phyloP scores from a whole-genome alignment of 2,329 filamentous ascomycete species.

The Lasiodiplodia sp. region DNA sequence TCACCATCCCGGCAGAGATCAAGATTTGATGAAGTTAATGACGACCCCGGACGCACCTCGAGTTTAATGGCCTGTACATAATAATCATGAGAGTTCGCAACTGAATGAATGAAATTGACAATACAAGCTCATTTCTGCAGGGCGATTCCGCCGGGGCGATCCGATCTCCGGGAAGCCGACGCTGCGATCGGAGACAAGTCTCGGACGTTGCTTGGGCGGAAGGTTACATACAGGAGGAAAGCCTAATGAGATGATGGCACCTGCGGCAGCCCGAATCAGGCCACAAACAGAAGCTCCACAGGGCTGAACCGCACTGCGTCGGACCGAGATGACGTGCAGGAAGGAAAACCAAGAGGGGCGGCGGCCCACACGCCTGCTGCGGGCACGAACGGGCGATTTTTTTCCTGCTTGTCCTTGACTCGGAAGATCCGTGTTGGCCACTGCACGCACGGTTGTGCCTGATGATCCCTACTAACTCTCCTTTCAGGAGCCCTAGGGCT shows the following conservation, averaged over 20 bases:
- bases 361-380: slow-evolving; percentile 3
- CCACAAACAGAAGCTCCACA: slow-evolving; percentile 18
- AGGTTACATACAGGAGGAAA: slow-evolving; percentile 6
- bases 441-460: slow-evolving; percentile 14
- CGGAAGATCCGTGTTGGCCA: slow-evolving; percentile 19
- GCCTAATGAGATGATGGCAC: slow-evolving; percentile 5
- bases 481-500: slow-evolving; percentile 9
- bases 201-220: background rate
- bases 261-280: slow-evolving; percentile 7
- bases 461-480: slow-evolving; percentile 17
- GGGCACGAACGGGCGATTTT: slow-evolving; percentile 16
- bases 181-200: background rate
- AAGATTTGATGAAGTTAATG: slow-evolving; percentile 46
- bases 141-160: background rate
- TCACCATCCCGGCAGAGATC: slow-evolving; percentile 54
- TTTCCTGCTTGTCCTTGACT: slow-evolving; percentile 11
- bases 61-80: slow-evolving; percentile 21
- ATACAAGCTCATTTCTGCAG: background rate
- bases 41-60: background rate
- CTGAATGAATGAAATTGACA: background rate
- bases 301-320: slow-evolving; percentile 18
- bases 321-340: slow-evolving; percentile 28
- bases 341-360: slow-evolving; percentile 4
- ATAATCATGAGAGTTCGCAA: background rate
- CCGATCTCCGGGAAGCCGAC: slow-evolving; percentile 1